These are phyloP conservation scores for Oenanthe javanica DNA, from an alignment of 140 eudicot genomes.

Conservation along the genomic window DNA sequence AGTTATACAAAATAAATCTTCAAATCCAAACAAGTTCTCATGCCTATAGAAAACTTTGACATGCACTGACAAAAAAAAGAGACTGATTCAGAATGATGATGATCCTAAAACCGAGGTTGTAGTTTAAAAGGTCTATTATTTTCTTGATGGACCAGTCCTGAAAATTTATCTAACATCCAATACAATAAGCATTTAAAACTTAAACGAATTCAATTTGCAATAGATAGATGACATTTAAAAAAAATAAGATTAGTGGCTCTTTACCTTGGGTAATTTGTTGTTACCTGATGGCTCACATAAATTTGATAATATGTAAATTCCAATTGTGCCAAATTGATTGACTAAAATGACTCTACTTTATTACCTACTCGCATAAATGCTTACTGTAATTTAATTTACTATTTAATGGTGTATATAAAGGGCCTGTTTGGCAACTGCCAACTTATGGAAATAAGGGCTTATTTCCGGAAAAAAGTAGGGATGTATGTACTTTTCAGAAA, in stretches of 20 bases:
- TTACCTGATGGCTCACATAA: neutral
- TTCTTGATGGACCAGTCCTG: neutral
- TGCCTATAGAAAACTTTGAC: neutral
- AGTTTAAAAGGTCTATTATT: neutral
- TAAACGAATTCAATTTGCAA: neutral
- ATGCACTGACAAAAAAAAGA: neutral
- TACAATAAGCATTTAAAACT: neutral
- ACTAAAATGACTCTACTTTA: neutral
- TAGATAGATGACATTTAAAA: neutral
- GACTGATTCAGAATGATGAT: neutral
- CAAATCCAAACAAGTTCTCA: neutral
- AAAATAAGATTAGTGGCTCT: neutral
- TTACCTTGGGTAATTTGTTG: neutral
- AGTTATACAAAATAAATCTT: neutral
- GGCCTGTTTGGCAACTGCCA: too few relatives aligned
- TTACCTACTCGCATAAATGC: neutral
- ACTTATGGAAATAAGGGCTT: too few relatives aligned
- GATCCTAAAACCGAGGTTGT: neutral
- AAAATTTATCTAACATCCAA: neutral
- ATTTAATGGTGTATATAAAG: too few relatives aligned
- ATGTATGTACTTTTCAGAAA: too few relatives aligned
- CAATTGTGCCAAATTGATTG: too few relatives aligned
- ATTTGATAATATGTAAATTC: neutral
- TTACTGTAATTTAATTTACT: neutral
- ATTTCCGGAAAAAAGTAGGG: too few relatives aligned